phyloP scores from a whole-genome alignment of 768 basidiomycete species.

The Xerocomus spinulosus region DNA sequence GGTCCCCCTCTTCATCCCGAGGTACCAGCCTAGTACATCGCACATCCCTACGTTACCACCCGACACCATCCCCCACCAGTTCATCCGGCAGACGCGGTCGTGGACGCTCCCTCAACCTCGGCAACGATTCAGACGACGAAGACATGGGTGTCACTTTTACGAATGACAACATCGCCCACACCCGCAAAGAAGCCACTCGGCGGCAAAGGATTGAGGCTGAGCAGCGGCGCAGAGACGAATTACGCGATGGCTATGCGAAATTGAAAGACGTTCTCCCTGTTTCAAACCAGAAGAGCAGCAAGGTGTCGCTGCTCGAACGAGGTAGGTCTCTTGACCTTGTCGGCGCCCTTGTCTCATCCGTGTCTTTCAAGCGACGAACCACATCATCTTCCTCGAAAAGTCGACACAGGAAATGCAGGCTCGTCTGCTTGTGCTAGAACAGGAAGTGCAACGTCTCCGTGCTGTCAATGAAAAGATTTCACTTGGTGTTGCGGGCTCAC shows the following conservation, averaged over 20 bases:
- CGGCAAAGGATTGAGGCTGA: conserved; percentile 87
- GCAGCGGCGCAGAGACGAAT: conserved; percentile 82
- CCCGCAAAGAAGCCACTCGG: conserved; percentile 79
- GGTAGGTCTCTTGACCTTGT: conserved; percentile 42
- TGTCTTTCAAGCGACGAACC: conserved; percentile 59
- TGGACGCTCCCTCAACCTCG: conserved; percentile 60
- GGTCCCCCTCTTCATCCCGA: conserved; percentile 75
- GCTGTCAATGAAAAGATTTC: conserved; percentile 82
- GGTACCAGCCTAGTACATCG: conserved; percentile 75
- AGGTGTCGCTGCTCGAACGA: conserved; percentile 83
- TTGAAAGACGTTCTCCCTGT: conserved; percentile 84
- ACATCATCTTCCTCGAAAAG: conserved; percentile 70
- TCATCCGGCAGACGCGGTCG: conserved; percentile 64
- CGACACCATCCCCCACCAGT: conserved; percentile 76
- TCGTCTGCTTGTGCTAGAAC: conserved; percentile 61
- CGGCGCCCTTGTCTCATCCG: conserved; percentile 10
- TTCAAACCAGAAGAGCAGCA: conserved; percentile 88
- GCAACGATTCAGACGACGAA: conserved; percentile 77
- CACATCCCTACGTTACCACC: conserved; percentile 65
- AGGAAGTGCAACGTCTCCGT: conserved; percentile 66
- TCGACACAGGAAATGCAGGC: conserved; percentile 66
- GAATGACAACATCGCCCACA: conserved; percentile 68
- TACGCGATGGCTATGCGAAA: conserved; percentile 84
- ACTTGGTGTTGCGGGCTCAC: conserved; percentile 52
- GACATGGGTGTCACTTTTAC: conserved; percentile 63